These are phyloP conservation scores for Neohortaea acidophila DNA, from an alignment of 495 filamentous ascomycete genomes.

Conservation along the genomic window DNA sequence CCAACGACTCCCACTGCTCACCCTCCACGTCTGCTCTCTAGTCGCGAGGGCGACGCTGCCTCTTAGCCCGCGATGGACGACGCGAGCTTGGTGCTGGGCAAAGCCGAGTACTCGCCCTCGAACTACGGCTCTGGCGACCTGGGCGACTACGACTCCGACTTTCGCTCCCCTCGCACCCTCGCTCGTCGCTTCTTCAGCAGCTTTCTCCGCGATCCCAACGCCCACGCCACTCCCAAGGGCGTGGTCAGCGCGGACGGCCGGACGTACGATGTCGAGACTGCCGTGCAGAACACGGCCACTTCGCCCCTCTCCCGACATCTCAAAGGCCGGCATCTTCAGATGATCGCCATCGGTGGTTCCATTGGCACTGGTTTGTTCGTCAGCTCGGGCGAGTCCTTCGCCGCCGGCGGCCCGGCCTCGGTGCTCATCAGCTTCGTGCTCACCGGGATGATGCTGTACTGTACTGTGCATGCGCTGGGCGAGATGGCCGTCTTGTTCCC, in stretches of 20 bases:
- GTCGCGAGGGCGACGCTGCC: too few relatives aligned
- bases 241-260: slow-evolving; percentile 41
- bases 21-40: too few relatives aligned
- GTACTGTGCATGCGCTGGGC: slow-evolving; percentile 79
- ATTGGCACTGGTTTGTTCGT: slow-evolving; percentile 80
- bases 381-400: slow-evolving; percentile 63
- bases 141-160: slow-evolving; percentile 8
- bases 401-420: slow-evolving; percentile 69
- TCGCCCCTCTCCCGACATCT: slow-evolving; percentile 61
- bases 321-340: slow-evolving; percentile 79
- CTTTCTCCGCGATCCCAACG: slow-evolving; percentile 67
- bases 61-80: too few relatives aligned
- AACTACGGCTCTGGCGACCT: slow-evolving; percentile 1
- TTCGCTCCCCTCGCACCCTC: slow-evolving; percentile 1
- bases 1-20: too few relatives aligned
- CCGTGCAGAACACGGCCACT: slow-evolving; percentile 57
- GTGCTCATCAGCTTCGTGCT: slow-evolving; percentile 67
- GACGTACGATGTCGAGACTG: slow-evolving; percentile 59
- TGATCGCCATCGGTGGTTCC: slow-evolving; percentile 92
- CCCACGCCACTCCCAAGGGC: slow-evolving; percentile 39
- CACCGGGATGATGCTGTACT: slow-evolving; percentile 81
- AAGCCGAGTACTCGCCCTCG: slow-evolving; percentile 1
- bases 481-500: slow-evolving; percentile 87
- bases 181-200: slow-evolving; percentile 49
- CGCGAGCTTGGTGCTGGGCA: neutral